Base-by-base conservation (phyloP, 768 basidiomycete species). In the Lentinus tigrinus region DNA sequence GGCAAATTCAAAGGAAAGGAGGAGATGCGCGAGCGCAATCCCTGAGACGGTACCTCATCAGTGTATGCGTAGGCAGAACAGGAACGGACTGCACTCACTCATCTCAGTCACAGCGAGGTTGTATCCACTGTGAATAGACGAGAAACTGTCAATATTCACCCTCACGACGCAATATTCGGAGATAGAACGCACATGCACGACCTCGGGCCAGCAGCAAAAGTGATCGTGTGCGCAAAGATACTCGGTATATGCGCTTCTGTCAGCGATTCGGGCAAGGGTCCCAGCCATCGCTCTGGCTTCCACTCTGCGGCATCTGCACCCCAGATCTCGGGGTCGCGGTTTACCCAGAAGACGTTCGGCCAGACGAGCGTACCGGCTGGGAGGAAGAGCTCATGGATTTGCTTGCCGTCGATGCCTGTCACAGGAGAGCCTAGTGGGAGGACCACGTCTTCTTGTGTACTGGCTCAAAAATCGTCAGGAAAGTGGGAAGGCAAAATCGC, bases 231-330 rank as follows among this genome's bases (percentile, higher is more conserved):
- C 8, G 59, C 39, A 21, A 36, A 56, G 4, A 56, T 31, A 10
- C 58, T 43, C 3, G 53, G 58, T 3, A 56, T 47, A 5, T 47
- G 47, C 19, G 53, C 54, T 14, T 55, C 48, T 13, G 48, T 13
- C 16, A 56, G 38, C 11, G 24, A 47, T 14, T 28, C 27, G 4
- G 59, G 59, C 1, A 61, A 46, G 9, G 59, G 59, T 21, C 31
- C 14, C 4, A 61, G 39, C 59, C 59, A 61, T 16, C 59, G 59
- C 44, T 61, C 59, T 16, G 59, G 59, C 17, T 47, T 39, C 54
- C 54, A 61, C 46, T 52, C 59, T 14, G 3, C 28, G 3, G 50
- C 48, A 44, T 56, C 59, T 2, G 49, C 21, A 13, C 59, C 59
- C 59, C 59, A 61, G 44, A 56, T 40, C 3, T 17, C 43, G 3